Conservation (phyloP, 2,329 filamentous ascomycete genomes). For the Diaporthe australafricana region DNA sequence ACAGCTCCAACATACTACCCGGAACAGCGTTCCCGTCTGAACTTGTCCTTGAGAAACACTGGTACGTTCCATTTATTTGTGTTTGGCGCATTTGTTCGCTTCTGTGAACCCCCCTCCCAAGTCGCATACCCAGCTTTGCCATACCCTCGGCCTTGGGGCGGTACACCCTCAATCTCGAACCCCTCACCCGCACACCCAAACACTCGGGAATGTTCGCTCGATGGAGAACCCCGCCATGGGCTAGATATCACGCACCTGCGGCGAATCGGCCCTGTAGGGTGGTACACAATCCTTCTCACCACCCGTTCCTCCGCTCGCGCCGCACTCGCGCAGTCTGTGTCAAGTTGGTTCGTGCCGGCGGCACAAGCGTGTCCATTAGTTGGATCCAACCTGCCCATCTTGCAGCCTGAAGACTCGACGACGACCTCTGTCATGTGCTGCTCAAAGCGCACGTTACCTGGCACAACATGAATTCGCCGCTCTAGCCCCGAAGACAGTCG, state of each 20-base stretch:
- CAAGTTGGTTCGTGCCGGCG: slow-evolving; percentile 11
- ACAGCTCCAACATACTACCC: slow-evolving; percentile 25
- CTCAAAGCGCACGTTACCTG: slow-evolving; percentile 35
- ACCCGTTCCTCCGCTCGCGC: slow-evolving; percentile 12
- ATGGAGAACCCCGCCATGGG: slow-evolving; percentile 25
- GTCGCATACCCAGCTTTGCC: slow-evolving; percentile 12
- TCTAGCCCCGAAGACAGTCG: slow-evolving; percentile 9
- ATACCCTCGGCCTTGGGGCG: slow-evolving; percentile 12
- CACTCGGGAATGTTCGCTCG: slow-evolving; percentile 33
- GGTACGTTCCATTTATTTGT: slow-evolving; percentile 36
- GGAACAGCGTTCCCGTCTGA: neutral
- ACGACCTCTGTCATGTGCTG: slow-evolving; percentile 5
- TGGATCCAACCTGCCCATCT: slow-evolving; percentile 3
- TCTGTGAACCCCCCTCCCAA: slow-evolving; percentile 19
- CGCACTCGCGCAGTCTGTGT: slow-evolving; percentile 2
- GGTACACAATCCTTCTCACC: slow-evolving; percentile 18
- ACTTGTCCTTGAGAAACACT: slow-evolving; percentile 13
- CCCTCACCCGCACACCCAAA: slow-evolving; percentile 37
- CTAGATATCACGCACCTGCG: slow-evolving; percentile 26
- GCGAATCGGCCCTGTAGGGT: slow-evolving; percentile 31
- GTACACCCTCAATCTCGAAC: slow-evolving; percentile 32
- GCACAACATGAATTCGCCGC: slow-evolving; percentile 24
- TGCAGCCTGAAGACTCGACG: neutral
- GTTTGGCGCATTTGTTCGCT: neutral
- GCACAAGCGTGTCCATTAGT: slow-evolving; percentile 31